Conservation (phyloP, 805 yeast genomes). For the Wickerhamomyces sydowiorum region DNA sequence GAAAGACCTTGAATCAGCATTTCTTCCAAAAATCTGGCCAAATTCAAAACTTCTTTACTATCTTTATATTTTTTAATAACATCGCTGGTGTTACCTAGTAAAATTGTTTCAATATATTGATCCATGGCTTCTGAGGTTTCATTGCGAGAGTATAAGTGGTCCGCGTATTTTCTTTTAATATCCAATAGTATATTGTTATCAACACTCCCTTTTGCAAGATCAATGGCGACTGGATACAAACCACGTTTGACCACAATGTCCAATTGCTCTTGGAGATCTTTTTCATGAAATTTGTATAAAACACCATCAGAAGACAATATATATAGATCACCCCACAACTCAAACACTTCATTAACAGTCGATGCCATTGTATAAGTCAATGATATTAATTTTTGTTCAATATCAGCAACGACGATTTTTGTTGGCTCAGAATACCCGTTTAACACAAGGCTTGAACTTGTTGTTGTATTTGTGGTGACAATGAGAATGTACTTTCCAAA, state of each 20-base stretch:
- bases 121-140: slow-evolving; percentile 65
- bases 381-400: slow-evolving; percentile 62
- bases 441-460: slow-evolving; percentile 26
- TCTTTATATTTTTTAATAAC: slow-evolving; percentile 77
- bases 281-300: slow-evolving; percentile 62
- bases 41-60: slow-evolving; percentile 59
- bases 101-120: slow-evolving; percentile 62
- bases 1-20: slow-evolving; percentile 52
- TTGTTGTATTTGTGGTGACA: slow-evolving; percentile 41
- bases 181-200: slow-evolving; percentile 27
- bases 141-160: slow-evolving; percentile 59
- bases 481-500: slow-evolving; percentile 54
- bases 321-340: slow-evolving; percentile 50
- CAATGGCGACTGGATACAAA: slow-evolving; percentile 65
- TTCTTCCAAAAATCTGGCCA: slow-evolving; percentile 59
- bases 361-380: slow-evolving; percentile 65
- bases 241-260: slow-evolving; percentile 65
- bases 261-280: slow-evolving; percentile 59
- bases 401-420: slow-evolving; percentile 62
- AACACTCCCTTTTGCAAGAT: slow-evolving; percentile 43
- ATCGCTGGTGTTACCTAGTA: slow-evolving; percentile 58
- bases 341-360: slow-evolving; percentile 52
- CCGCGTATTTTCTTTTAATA: slow-evolving; percentile 61
- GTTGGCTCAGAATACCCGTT: slow-evolving; percentile 37
- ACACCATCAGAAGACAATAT: slow-evolving; percentile 73